Conservation (phyloP, 129 eudicot genomes). For the Artemisia annua region DNA sequence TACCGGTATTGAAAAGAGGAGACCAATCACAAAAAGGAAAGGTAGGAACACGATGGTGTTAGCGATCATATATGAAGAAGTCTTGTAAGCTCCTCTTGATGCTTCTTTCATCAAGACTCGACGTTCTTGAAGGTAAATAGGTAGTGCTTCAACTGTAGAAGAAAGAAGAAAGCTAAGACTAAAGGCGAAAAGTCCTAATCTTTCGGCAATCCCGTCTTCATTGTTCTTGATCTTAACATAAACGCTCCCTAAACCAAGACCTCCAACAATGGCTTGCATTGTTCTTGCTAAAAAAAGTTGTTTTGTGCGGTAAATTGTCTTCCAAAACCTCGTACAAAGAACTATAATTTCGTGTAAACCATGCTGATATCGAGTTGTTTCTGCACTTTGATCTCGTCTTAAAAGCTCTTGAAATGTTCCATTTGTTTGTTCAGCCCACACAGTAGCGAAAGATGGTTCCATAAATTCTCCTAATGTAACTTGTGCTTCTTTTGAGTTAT, state of each 20-base stretch:
- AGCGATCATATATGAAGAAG: constrained; percentile 92
- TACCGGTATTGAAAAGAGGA: constrained; percentile 73
- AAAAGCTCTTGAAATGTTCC: constrained; percentile 40
- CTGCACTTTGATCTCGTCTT: constrained; percentile 23
- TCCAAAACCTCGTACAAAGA: constrained; percentile 77
- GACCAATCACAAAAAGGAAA: constrained; percentile 68
- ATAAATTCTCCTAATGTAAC: constrained; percentile 24
- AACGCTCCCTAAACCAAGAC: constrained; percentile 86
- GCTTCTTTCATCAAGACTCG: constrained; percentile 94
- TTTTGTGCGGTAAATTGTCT: constrained; percentile 81
- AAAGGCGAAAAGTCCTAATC: constrained; percentile 92
- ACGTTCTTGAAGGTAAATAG: constrained; percentile 93
- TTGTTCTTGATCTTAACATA: constrained; percentile 62
- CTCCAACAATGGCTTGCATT: constrained; percentile 93
- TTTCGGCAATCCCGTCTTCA: constrained; percentile 78
- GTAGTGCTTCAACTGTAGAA: constrained; percentile 96
- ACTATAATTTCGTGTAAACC: constrained; percentile 50
- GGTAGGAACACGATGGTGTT: constrained; percentile 88
- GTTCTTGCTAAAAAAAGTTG: constrained; percentile 89
- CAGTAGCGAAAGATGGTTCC: constrained; percentile 39
- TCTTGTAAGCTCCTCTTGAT: constrained; percentile 78
- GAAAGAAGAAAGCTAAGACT: constrained; percentile 96
- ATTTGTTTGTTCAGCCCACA: constrained; percentile 36
- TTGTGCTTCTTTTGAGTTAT: constrained; percentile 37
- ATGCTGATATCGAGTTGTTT: constrained; percentile 15